phyloP scores from a whole-genome alignment of 208 protist species.

The Trypanosoma lewisi region DNA sequence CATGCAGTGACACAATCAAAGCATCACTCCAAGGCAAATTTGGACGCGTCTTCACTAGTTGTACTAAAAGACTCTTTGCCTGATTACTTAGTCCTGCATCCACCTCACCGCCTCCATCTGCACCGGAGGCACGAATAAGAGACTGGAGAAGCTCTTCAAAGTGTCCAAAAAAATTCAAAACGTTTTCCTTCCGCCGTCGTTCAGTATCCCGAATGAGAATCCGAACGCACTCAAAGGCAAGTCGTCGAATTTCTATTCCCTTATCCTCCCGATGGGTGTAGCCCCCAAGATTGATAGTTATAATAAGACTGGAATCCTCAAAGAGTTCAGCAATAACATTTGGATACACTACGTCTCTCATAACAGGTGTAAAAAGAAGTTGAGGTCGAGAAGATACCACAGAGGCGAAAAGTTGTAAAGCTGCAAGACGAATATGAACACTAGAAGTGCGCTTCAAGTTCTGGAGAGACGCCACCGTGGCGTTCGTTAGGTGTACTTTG shows the following conservation, averaged over 20 bases:
- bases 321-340: constrained; percentile 30
- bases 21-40: constrained; percentile 22
- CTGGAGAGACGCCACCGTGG: constrained; percentile 14
- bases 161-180: constrained; percentile 47
- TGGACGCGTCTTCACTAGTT: constrained; percentile 40
- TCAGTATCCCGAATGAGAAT: constrained; percentile 59
- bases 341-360: constrained; percentile 27
- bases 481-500: background rate
- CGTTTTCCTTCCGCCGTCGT: constrained; percentile 23
- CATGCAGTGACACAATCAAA: constrained; percentile 33
- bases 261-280: constrained; percentile 94
- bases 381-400: constrained; percentile 32
- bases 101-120: constrained; percentile 38
- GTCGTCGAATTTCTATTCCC: constrained; percentile 92
- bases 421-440: constrained; percentile 27
- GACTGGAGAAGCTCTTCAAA: constrained; percentile 32
- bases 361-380: constrained; percentile 35
- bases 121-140: constrained; percentile 45
- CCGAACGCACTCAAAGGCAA: constrained; percentile 93
- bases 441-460: constrained; percentile 17
- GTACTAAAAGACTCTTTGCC: constrained; percentile 41
- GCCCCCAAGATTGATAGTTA: constrained; percentile 85
- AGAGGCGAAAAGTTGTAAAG: constrained; percentile 40
- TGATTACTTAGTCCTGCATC: constrained; percentile 46
- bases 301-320: constrained; percentile 45